These are phyloP conservation scores for Phytophthora capsici DNA, from an alignment of 352 stramenopile species.

Conservation along the genomic window DNA sequence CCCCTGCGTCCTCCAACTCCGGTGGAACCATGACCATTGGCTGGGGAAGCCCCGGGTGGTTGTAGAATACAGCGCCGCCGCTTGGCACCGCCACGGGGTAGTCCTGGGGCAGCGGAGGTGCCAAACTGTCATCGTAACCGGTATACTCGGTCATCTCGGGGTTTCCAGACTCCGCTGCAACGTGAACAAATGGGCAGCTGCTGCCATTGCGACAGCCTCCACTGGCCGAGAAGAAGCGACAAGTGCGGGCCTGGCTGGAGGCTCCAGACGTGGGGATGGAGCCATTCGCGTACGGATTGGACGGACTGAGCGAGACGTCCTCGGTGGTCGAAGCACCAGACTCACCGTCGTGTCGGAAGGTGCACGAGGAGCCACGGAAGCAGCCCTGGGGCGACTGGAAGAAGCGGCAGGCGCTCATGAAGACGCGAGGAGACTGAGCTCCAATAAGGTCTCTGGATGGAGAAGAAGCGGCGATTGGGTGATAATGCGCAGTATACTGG, in stretches of 20 bases:
- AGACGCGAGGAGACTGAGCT: conserved; percentile 5
- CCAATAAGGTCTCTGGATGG: neutral
- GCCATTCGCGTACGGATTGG: conserved; percentile 51
- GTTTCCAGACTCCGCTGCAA: conserved; percentile 1
- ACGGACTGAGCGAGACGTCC: conserved; percentile 30
- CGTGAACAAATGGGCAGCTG: conserved; percentile 64
- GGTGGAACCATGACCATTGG: conserved; percentile 33
- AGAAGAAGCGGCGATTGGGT: conserved; percentile 16
- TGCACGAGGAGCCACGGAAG: conserved; percentile 69
- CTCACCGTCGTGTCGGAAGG: conserved; percentile 60
- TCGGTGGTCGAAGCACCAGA: neutral
- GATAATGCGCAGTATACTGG: conserved; percentile 5
- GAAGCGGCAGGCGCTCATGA: conserved; percentile 65
- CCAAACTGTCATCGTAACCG: conserved; percentile 6
- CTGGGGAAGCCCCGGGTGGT: conserved; percentile 29
- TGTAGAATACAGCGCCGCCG: conserved; percentile 41
- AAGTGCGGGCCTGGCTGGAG: conserved; percentile 32
- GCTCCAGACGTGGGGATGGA: conserved; percentile 8
- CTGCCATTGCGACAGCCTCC: conserved; percentile 72
- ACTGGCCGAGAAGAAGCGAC: conserved; percentile 62
- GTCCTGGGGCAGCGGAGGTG: conserved; percentile 26
- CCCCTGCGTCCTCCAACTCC: conserved; percentile 5
- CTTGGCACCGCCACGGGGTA: conserved; percentile 28
- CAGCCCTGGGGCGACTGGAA: conserved; percentile 77
- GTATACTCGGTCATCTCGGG: conserved; percentile 12